These are phyloP conservation scores for Fraxinus cuspidata DNA, from an alignment of 257 asterid species.

Conservation along the genomic window DNA sequence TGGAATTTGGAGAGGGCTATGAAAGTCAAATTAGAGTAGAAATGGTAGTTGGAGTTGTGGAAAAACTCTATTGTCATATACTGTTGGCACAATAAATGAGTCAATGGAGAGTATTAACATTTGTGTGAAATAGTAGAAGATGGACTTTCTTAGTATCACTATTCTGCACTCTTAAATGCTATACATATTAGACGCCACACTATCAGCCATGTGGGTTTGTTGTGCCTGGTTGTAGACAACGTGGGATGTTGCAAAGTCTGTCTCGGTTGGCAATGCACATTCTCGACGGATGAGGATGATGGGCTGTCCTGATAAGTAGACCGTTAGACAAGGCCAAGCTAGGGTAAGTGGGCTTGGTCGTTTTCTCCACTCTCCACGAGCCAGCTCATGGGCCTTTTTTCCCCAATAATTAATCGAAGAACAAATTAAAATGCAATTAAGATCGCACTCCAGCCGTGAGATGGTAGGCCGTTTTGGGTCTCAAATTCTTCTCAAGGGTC, in stretches of 20 bases:
- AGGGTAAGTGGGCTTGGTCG: too few relatives aligned
- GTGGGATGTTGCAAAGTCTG: not conserved
- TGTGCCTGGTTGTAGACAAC: not conserved
- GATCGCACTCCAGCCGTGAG: too few relatives aligned
- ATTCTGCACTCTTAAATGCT: not conserved
- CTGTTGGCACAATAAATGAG: not conserved
- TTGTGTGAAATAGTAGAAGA: not conserved
- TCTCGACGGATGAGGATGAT: too few relatives aligned
- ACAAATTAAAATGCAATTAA: too few relatives aligned
- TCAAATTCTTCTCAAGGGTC: too few relatives aligned
- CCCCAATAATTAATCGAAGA: too few relatives aligned
- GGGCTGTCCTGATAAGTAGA: too few relatives aligned
- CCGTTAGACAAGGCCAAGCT: too few relatives aligned
- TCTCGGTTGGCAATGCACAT: not conserved
- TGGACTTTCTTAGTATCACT: not conserved
- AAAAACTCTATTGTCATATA: conserved; percentile 15
- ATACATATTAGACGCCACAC: not conserved
- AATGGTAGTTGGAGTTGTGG: conserved; percentile 29
- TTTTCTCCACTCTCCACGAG: too few relatives aligned
- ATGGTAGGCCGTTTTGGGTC: too few relatives aligned
- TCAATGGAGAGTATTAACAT: too few relatives aligned
- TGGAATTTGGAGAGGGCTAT: not conserved
- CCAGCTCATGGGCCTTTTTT: too few relatives aligned
- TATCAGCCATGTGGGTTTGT: not conserved
- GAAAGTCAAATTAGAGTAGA: not conserved